Evolutionary conservation across 2,329 filamentous ascomycete species (phyloP).

Genomic region (Sordariomycetes sp.): DNA sequence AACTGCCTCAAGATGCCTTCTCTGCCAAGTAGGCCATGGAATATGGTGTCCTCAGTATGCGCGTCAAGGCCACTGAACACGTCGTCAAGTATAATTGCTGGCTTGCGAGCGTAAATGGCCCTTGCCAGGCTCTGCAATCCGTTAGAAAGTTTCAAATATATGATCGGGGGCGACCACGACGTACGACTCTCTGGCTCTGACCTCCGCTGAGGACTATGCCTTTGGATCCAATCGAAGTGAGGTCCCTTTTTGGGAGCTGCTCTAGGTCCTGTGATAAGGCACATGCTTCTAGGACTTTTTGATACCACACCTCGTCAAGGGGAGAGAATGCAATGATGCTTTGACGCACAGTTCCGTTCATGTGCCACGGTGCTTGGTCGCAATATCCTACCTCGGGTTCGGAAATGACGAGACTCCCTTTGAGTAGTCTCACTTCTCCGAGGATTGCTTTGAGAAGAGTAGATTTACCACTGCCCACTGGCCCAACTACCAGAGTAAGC

Average conservation of each 20-base stretch:
- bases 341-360: constrained; percentile 13
- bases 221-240: constrained; percentile 27
- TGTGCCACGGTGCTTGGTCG: constrained; percentile 9
- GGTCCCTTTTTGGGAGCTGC: constrained; percentile 18
- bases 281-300: constrained; percentile 20
- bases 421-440: constrained; percentile 8
- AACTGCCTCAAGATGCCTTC: constrained; percentile 11
- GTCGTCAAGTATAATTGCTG: constrained; percentile 17
- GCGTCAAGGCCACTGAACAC: constrained; percentile 21
- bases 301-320: constrained; percentile 17
- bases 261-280: constrained; percentile 23
- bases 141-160: not conserved
- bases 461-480: constrained; percentile 10
- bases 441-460: constrained; percentile 10
- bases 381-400: constrained; percentile 7
- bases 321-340: constrained; percentile 14
- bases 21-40: constrained; percentile 12
- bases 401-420: constrained; percentile 7
- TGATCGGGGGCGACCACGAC: constrained; percentile 4
- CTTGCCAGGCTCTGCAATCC: constrained; percentile 12
- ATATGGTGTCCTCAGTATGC: constrained; percentile 13
- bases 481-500: constrained; percentile 4
- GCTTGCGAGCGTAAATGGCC: constrained; percentile 16
- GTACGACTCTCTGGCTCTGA: constrained; percentile 30
- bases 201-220: constrained; percentile 34